phyloP scores from a whole-genome alignment of 495 filamentous ascomycete species.

The Neurospora sp. region DNA sequence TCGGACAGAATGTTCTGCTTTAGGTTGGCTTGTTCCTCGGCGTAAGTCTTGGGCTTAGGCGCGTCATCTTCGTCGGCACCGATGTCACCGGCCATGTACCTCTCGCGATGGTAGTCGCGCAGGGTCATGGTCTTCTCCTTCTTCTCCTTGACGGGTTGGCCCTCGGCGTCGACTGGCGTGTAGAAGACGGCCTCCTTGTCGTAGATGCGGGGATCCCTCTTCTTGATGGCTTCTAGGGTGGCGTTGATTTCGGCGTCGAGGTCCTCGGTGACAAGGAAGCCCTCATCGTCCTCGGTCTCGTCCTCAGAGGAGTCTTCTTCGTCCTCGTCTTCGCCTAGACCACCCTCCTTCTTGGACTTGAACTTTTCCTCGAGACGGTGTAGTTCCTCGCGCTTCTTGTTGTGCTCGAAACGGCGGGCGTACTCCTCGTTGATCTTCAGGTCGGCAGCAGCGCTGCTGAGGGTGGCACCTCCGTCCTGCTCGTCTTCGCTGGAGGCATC shows the following conservation, averaged over 20 bases:
- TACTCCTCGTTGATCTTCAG: constrained; percentile 88
- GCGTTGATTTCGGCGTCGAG: constrained; percentile 80
- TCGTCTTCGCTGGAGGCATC: constrained; percentile 35
- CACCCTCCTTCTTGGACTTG: constrained; percentile 39
- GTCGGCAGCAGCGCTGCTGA: constrained; percentile 36
- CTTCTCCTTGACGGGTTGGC: constrained; percentile 34
- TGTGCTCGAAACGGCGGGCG: constrained; percentile 83
- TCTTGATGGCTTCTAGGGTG: constrained; percentile 74
- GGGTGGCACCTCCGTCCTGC: constrained; percentile 47
- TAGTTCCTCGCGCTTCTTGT: constrained; percentile 89
- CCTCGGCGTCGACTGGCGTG: constrained; percentile 45
- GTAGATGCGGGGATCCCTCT: constrained; percentile 84
- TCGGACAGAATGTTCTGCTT: constrained; percentile 66
- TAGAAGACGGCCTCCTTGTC: constrained; percentile 72
- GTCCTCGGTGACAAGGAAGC: constrained; percentile 65
- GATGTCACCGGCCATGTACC: constrained; percentile 55
- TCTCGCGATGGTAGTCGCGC: constrained; percentile 81
- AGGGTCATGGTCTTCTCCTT: constrained; percentile 80
- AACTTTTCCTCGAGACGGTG: constrained; percentile 85
- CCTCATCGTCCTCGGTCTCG: constrained; percentile 86
- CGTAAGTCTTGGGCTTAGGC: constrained; percentile 56
- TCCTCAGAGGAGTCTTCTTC: constrained; percentile 50
- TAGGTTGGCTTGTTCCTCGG: constrained; percentile 73
- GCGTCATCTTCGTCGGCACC: constrained; percentile 45
- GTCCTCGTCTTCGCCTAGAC: constrained; percentile 19